Evolutionary conservation across 768 basidiomycete species (phyloP).

Genomic region (Pleurotus tuber-regium): DNA sequence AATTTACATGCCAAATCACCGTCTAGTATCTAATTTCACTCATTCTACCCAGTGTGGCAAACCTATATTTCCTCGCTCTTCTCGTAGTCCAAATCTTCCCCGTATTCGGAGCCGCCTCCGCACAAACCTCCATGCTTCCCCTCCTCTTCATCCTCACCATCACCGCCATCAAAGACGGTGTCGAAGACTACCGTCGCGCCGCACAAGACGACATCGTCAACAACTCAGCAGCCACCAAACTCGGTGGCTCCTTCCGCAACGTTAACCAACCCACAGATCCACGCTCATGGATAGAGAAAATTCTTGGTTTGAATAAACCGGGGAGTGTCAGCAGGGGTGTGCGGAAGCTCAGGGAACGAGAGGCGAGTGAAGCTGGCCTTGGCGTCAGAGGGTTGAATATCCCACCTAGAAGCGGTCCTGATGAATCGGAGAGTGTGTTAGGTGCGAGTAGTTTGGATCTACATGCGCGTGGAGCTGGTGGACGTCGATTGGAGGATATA

Average conservation of each 20-base stretch:
- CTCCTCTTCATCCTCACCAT: conserved; percentile 83
- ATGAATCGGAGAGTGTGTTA: conserved; percentile 13
- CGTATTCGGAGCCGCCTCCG: conserved; percentile 85
- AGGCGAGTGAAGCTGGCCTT: conserved; percentile 47
- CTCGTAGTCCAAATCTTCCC: conserved; percentile 88
- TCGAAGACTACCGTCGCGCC: conserved; percentile 95
- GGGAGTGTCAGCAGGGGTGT: conserved; percentile 85
- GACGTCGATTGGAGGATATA: conserved; percentile 62
- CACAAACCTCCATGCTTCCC: conserved; percentile 80
- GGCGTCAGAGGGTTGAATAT: conserved; percentile 1
- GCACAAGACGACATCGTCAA: conserved; percentile 91
- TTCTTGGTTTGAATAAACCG: conserved; percentile 69
- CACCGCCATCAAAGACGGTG: conserved; percentile 92
- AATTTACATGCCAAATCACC: neutral
- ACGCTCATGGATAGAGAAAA: conserved; percentile 69
- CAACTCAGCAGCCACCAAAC: conserved; percentile 87
- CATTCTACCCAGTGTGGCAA: conserved; percentile 61
- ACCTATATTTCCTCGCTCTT: conserved; percentile 87
- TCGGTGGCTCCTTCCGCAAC: conserved; percentile 82
- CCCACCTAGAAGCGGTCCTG: neutral
- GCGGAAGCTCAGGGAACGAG: conserved; percentile 76
- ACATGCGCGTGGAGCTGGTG: conserved; percentile 38
- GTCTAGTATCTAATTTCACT: conserved; percentile 9
- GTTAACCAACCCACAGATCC: conserved; percentile 83
- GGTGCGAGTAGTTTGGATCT: conserved; percentile 44